Percentiles rank a stretch among this genome's conserved stretches.
Conservation (phyloP, 345 rosid genomes). For the Populus pruinosa region DNA sequence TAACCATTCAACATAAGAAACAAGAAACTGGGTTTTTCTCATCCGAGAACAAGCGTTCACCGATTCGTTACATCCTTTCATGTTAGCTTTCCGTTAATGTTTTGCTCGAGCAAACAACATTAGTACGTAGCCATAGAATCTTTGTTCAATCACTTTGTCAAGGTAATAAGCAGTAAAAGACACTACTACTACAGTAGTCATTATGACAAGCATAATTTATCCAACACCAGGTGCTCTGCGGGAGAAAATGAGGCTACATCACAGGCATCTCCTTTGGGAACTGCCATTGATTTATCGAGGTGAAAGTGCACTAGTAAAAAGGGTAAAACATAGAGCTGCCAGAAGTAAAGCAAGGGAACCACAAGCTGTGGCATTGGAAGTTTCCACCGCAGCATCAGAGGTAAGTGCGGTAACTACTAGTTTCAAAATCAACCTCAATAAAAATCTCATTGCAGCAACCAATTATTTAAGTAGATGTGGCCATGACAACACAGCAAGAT, state of each 20-base stretch:
- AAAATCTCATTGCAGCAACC: not conserved
- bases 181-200: not conserved
- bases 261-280: constrained; percentile 2
- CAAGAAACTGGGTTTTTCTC: too few species aligned
- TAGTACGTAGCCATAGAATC: not conserved
- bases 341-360: not conserved
- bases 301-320: not conserved
- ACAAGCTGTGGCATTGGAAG: constrained; percentile 19
- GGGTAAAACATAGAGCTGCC: constrained; percentile 2
- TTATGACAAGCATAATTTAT: constrained; percentile 5
- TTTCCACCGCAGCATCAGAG: constrained; percentile 11
- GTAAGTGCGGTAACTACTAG: not conserved
- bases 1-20: too few species aligned
- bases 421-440: not conserved
- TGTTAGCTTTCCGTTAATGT: not conserved
- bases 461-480: too few species aligned
- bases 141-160: not conserved
- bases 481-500: too few species aligned
- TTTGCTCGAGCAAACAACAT: too few species aligned
- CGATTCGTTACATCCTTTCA: not conserved
- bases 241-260: constrained; percentile 3
- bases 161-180: not conserved
- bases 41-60: not conserved
- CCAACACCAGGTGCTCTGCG: not conserved
- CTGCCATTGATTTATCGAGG: not conserved